Evolutionary conservation across 108 stramenopile genomes (phyloP).

Genomic region (Pseudonitzschia delicatissima): DNA sequence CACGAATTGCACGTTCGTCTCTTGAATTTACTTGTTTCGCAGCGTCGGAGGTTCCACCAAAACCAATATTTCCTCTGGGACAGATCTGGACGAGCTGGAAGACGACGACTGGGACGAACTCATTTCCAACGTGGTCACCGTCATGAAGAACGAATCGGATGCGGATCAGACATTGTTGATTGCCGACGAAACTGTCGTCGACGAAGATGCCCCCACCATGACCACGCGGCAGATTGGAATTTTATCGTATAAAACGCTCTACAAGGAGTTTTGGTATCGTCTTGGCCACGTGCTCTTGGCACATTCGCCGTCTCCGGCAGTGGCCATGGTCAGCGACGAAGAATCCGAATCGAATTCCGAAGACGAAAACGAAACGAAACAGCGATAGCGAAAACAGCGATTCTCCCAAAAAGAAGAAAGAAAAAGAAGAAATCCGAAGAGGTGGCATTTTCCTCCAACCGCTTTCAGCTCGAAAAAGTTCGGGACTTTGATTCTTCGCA

Average conservation of each 20-base stretch:
- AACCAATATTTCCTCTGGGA: conserved; percentile 29
- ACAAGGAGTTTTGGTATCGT: conserved; percentile 76
- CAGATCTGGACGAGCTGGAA: conserved; percentile 65
- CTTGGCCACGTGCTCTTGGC: conserved; percentile 58
- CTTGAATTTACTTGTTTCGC: conserved; percentile 78
- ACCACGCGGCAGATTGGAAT: conserved; percentile 21
- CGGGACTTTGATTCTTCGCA: conserved; percentile 49
- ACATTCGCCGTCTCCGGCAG: conserved; percentile 15
- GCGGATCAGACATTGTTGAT: conserved; percentile 48
- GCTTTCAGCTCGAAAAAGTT: conserved; percentile 70
- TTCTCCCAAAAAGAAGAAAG: too few relatives aligned
- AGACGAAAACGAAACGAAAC: not conserved
- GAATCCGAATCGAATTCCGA: not conserved
- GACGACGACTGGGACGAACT: conserved; percentile 65
- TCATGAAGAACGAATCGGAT: conserved; percentile 63
- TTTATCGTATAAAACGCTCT: conserved; percentile 59
- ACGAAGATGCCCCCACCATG: conserved; percentile 20
- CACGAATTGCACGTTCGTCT: conserved; percentile 57
- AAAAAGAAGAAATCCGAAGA: not conserved
- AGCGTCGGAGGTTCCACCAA: conserved; percentile 63
- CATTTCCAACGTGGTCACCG: conserved; percentile 70
- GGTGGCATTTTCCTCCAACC: conserved; percentile 26
- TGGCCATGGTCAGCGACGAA: conserved; percentile 9
- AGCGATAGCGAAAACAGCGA: not conserved
- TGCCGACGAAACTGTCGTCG: conserved; percentile 32